phyloP scores from a whole-genome alignment of 108 stramenopile genomes.

The Stephanodiscus triporus region DNA sequence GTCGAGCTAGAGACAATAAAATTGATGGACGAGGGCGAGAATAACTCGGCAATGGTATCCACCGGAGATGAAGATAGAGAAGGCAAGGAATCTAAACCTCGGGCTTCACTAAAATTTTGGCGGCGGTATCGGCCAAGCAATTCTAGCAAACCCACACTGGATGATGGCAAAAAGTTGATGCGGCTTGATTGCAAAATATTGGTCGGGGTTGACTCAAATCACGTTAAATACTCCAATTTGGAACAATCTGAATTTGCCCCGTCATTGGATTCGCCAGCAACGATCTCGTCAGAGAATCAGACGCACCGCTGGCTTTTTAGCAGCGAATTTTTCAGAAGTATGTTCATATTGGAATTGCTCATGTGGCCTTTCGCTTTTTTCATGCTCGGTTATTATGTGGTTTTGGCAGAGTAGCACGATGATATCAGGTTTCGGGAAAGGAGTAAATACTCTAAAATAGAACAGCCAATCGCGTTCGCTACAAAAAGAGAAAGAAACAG shows the following conservation, averaged over 20 bases:
- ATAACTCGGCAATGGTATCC: conserved; percentile 44
- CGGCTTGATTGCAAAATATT: neutral
- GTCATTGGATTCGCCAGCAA: neutral
- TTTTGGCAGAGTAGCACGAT: conserved; percentile 8
- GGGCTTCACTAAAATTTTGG: neutral
- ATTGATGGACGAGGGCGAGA: conserved; percentile 60
- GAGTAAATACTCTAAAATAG: too few relatives aligned
- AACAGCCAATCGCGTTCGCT: too few relatives aligned
- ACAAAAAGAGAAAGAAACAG: too few relatives aligned
- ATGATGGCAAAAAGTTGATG: neutral
- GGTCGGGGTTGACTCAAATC: neutral
- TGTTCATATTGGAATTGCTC: conserved; percentile 27
- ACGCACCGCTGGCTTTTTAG: conserved; percentile 27
- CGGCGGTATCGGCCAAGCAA: conserved; percentile 15
- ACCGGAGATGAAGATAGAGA: conserved; percentile 46
- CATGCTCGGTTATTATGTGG: conserved; percentile 23
- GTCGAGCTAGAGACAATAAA: conserved; percentile 82
- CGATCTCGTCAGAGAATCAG: neutral
- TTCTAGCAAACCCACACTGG: neutral
- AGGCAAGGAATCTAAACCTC: conserved; percentile 23
- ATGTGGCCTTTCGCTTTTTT: conserved; percentile 32
- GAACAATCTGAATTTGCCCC: conserved; percentile 3
- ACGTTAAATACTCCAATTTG: neutral
- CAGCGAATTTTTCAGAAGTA: conserved; percentile 13
- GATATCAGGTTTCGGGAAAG: too few relatives aligned